Conservation (phyloP, 2,329 filamentous ascomycete species). For the Ascochyta fabae region DNA sequence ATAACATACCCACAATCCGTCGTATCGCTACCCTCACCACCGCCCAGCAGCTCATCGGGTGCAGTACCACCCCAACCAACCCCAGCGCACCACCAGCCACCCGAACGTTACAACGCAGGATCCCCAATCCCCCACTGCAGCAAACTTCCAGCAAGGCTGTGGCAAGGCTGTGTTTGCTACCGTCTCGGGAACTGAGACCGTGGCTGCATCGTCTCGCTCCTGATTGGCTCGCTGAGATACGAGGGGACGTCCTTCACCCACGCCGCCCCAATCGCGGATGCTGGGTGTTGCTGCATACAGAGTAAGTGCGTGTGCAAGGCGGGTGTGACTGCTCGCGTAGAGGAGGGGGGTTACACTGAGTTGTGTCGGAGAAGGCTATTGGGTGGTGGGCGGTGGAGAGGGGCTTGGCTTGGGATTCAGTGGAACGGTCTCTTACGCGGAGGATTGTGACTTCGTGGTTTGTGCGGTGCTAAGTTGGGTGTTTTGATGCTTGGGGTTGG, state of each 20-base stretch:
- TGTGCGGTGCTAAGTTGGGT: not conserved
- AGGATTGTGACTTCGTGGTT: not conserved
- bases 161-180: not conserved
- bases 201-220: not conserved
- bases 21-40: no score
- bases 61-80: no score
- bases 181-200: not conserved
- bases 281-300: not conserved
- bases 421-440: not conserved
- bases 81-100: not conserved
- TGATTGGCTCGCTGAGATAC: not conserved
- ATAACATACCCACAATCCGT: no score
- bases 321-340: not conserved
- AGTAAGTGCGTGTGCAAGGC: not conserved
- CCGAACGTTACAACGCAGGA: not conserved
- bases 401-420: not conserved
- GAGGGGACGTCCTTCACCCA: constrained; percentile 3
- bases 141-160: not conserved
- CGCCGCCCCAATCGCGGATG: not conserved
- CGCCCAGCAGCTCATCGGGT: no score
- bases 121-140: not conserved
- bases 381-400: no score
- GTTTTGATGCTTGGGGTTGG: not conserved
- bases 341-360: not conserved
- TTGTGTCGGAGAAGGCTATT: no score